phyloP scores from a whole-genome alignment of 495 filamentous ascomycete genomes.

The Neurospora tetrasperma region DNA sequence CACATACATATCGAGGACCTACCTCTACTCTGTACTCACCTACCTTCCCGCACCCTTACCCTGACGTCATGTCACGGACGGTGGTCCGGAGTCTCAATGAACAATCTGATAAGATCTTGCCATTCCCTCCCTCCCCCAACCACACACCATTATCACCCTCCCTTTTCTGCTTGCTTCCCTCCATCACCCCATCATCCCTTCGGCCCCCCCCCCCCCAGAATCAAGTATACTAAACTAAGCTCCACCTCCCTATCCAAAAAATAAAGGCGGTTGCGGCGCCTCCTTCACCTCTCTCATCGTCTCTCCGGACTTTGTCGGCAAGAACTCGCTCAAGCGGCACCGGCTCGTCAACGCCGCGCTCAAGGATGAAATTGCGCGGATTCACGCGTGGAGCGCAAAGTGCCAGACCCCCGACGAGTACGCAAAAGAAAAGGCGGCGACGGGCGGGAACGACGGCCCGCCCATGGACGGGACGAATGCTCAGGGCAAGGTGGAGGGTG shows the following conservation, averaged over 20 bases:
- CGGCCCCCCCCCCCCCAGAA: too few relatives aligned
- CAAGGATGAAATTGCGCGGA: constrained; percentile 86
- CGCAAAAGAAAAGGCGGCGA: constrained; percentile 50
- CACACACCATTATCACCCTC: too few relatives aligned
- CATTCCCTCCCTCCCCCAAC: too few relatives aligned
- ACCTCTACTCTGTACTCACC: too few relatives aligned
- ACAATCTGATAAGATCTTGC: neutral
- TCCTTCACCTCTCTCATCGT: constrained; percentile 90
- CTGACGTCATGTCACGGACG: constrained; percentile 18
- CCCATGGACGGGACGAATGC: constrained; percentile 31
- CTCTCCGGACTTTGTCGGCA: constrained; percentile 75
- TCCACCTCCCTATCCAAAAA: neutral
- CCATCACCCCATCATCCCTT: too few relatives aligned
- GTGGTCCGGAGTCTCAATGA: neutral
- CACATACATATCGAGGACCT: too few relatives aligned
- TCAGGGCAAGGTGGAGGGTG: constrained; percentile 31
- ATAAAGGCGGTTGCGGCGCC: constrained; percentile 82
- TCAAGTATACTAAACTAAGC: too few relatives aligned
- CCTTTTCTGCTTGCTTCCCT: too few relatives aligned
- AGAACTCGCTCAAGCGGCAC: constrained; percentile 78
- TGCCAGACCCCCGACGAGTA: constrained; percentile 95
- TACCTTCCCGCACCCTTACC: neutral
- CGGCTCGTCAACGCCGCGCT: constrained; percentile 78
- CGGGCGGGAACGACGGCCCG: constrained; percentile 23
- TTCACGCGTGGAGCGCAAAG: constrained; percentile 98